These are phyloP conservation scores for Phtheirospermum japonicum DNA, from an alignment of 257 asterid genomes.

Conservation along the genomic window DNA sequence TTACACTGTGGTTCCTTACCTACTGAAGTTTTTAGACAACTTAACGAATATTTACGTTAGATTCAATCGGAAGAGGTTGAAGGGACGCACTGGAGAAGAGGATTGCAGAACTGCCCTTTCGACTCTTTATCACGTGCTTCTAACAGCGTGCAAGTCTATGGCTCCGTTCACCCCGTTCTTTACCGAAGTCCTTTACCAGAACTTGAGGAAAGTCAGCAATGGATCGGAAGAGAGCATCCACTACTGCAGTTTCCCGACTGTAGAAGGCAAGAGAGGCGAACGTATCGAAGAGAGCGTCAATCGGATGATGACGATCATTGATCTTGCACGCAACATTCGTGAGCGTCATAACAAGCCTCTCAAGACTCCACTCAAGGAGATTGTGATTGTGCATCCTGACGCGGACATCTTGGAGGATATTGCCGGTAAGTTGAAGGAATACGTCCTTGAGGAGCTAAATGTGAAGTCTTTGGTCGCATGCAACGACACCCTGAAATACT, in stretches of 20 bases:
- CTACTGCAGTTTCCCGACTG: constrained; percentile 80
- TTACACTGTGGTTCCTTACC: constrained; percentile 93
- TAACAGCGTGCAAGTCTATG: constrained; percentile 93
- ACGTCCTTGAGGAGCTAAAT: constrained; percentile 90
- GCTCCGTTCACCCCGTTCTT: constrained; percentile 98
- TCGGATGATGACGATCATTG: constrained; percentile 84
- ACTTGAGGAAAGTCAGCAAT: constrained; percentile 62
- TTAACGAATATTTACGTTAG: constrained; percentile 92
- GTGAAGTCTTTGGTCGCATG: constrained; percentile 80
- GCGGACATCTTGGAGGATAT: constrained; percentile 78
- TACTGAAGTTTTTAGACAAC: constrained; percentile 82
- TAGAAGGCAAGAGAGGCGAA: constrained; percentile 81
- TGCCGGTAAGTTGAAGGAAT: constrained; percentile 71
- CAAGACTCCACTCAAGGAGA: constrained; percentile 86
- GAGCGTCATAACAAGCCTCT: constrained; percentile 95
- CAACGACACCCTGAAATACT: constrained; percentile 78
- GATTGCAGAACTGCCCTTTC: constrained; percentile 96
- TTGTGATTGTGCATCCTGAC: constrained; percentile 95
- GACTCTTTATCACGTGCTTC: constrained; percentile 82
- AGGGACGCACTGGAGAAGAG: constrained; percentile 89
- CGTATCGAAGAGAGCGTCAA: constrained; percentile 90
- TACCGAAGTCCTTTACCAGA: constrained; percentile 89
- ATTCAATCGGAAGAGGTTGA: constrained; percentile 89
- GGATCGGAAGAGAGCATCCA: constrained; percentile 90
- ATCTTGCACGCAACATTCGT: constrained; percentile 88